phyloP scores from a whole-genome alignment of 106 monocot genomes.

The Apostasia ramifera region DNA sequence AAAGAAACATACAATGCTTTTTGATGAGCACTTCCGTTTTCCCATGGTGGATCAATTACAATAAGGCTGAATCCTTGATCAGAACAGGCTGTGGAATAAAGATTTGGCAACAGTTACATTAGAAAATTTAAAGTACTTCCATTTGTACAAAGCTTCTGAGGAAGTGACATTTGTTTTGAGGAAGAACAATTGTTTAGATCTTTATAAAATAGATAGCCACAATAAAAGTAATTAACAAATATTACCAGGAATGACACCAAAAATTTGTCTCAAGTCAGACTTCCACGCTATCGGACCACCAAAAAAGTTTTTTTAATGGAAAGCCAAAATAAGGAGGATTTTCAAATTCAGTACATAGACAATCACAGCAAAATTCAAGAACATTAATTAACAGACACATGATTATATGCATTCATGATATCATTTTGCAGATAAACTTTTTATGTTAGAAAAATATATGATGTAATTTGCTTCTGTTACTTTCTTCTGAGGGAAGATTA shows the following conservation, averaged over 20 bases:
- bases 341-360: neutral
- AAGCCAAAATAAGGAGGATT: neutral
- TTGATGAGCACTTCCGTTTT: conserved; percentile 90
- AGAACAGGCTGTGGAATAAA: conserved; percentile 46
- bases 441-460: too few species aligned
- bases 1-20: conserved; percentile 66
- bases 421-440: too few species aligned
- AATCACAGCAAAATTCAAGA: too few species aligned
- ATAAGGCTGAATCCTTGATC: conserved; percentile 79
- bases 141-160: neutral
- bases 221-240: conserved; percentile 4
- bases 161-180: neutral
- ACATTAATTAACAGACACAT: too few species aligned
- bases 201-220: neutral
- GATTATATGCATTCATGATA: too few species aligned
- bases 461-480: too few species aligned
- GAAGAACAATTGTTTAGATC: neutral
- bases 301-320: neutral
- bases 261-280: conserved; percentile 85
- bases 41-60: conserved; percentile 97
- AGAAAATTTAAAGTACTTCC: neutral
- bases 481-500: too few species aligned
- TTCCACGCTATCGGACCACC: conserved; percentile 24
- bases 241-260: conserved; percentile 78
- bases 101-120: neutral